Base-by-base conservation (phyloP, 208 protist genomes). In the Crithidia sp. region DNA sequence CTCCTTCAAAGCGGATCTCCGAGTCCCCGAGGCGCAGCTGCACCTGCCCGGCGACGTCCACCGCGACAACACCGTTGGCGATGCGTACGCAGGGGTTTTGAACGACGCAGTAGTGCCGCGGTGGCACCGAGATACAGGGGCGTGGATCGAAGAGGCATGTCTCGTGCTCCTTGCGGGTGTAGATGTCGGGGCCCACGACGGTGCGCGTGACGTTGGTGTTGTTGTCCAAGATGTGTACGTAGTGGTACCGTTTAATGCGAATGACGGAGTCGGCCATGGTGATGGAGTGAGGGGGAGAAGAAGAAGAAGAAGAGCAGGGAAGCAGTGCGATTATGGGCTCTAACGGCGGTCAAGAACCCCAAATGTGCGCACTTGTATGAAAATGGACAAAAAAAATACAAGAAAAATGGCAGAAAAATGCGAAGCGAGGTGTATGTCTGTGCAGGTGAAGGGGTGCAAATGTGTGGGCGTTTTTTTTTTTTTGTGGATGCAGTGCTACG, bases 201-300 rank as follows among this genome's bases (percentile, higher is more conserved):
- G 73, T 81, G 19, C 82, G 71, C 2, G 91, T 95, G 13, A 94
- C 85, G 76, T 98, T 97, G 3, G 88, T 95, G 81, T 98, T 98
- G 79, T 97, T 98, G 83, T 99, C 96, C 66, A 98, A 81, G 7
- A 99, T 83, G 71, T 99, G 96, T 56, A 97, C 90, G 84, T 97
- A 99, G 59, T 97, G 82, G 63, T 95, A 86, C 28, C 91, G 92
- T 76, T 96, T 95, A 64, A 99, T 86, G 17, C 95, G 89, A 60
- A 98, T 94, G 40, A 98, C 82, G 50, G 88, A 81, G 49, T 75
- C 67, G 4, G 66, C 50, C 68, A 74, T 74, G 39, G 40, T 69
- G 61, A 67, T 44, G 58, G 67, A 54, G 53, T 14, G 7, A 17
- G 40, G n/a, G 52, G 60, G 6, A 68, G 37, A n/a, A 40, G 8